phyloP scores from a whole-genome alignment of 108 stramenopile genomes.

The Nitzschia sp. region DNA sequence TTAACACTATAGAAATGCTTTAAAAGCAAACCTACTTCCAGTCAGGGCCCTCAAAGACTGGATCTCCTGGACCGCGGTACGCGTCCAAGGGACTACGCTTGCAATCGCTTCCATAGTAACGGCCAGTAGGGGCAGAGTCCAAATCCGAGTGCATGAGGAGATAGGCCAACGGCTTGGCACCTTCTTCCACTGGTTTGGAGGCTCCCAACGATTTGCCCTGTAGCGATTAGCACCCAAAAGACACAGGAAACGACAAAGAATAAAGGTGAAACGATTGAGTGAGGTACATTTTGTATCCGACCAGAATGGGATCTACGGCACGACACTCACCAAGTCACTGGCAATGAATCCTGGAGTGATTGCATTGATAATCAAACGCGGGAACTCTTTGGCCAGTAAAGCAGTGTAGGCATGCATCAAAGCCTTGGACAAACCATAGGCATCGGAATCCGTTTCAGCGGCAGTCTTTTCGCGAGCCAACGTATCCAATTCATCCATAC shows the following conservation, averaged over 20 bases:
- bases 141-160: slow-evolving; percentile 43
- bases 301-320: neutral
- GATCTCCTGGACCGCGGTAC: slow-evolving; percentile 68
- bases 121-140: slow-evolving; percentile 40
- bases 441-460: neutral
- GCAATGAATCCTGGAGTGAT: slow-evolving; percentile 68
- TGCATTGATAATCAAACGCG: slow-evolving; percentile 41
- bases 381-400: slow-evolving; percentile 44
- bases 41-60: slow-evolving; percentile 56
- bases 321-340: slow-evolving; percentile 48
- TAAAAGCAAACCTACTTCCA: slow-evolving; percentile 16
- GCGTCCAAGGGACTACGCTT: slow-evolving; percentile 55
- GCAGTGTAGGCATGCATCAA: slow-evolving; percentile 58
- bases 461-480: slow-evolving; percentile 25
- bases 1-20: no score
- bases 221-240: neutral
- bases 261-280: neutral
- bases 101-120: slow-evolving; percentile 68
- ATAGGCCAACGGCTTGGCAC: slow-evolving; percentile 40
- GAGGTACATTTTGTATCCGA: neutral
- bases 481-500: slow-evolving; percentile 40
- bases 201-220: slow-evolving; percentile 43
- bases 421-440: slow-evolving; percentile 57
- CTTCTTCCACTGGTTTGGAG: slow-evolving; percentile 52
- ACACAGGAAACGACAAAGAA: neutral